A percentile compares a stretch with the other conserved stretches of the same genome.
Evolutionary conservation across 441 rosid genomes (phyloP).

Genomic region (Mallotus japonicus): DNA sequence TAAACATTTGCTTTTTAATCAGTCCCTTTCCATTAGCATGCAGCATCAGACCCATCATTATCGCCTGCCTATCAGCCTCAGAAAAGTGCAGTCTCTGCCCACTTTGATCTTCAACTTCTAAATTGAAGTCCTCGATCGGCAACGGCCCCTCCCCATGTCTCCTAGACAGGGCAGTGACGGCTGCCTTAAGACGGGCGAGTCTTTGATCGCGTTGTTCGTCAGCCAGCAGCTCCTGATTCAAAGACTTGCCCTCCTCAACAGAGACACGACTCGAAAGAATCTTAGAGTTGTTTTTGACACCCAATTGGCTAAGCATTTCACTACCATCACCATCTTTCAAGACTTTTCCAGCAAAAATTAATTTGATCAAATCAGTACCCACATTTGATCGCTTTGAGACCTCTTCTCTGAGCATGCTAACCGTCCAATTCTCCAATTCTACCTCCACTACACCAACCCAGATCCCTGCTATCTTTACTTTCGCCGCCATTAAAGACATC

Average conservation of each 20-base stretch:
- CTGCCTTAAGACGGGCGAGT: slow-evolving; percentile 73
- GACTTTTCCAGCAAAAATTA: slow-evolving; percentile 70
- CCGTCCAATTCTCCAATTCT: slow-evolving; percentile 74
- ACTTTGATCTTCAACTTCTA: slow-evolving; percentile 84
- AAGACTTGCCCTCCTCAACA: slow-evolving; percentile 59
- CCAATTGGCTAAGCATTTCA: slow-evolving; percentile 52
- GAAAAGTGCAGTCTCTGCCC: slow-evolving; percentile 61
- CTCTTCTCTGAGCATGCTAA: slow-evolving; percentile 66
- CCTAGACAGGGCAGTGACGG: slow-evolving; percentile 67
- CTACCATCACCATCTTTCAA: slow-evolving; percentile 60
- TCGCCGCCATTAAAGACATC: slow-evolving; percentile 46
- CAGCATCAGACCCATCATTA: slow-evolving; percentile 84
- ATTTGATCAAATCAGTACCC: slow-evolving; percentile 53
- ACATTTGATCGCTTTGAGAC: slow-evolving; percentile 59
- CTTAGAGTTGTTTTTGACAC: slow-evolving; percentile 61
- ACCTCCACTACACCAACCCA: slow-evolving; percentile 76
- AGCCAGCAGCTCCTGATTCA: slow-evolving; percentile 37
- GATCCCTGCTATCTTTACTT: slow-evolving; percentile 74
- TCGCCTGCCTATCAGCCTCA: slow-evolving; percentile 74
- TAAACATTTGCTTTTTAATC: slow-evolving; percentile 49
- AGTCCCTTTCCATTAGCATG: slow-evolving; percentile 71
- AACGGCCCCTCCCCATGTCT: slow-evolving; percentile 79
- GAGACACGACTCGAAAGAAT: slow-evolving; percentile 60
- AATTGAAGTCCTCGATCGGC: slow-evolving; percentile 61
- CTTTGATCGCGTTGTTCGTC: slow-evolving; percentile 68